These are phyloP conservation scores for Fonsecaea pedrosoi DNA, from an alignment of 2,329 filamentous ascomycete genomes.

Conservation along the genomic window DNA sequence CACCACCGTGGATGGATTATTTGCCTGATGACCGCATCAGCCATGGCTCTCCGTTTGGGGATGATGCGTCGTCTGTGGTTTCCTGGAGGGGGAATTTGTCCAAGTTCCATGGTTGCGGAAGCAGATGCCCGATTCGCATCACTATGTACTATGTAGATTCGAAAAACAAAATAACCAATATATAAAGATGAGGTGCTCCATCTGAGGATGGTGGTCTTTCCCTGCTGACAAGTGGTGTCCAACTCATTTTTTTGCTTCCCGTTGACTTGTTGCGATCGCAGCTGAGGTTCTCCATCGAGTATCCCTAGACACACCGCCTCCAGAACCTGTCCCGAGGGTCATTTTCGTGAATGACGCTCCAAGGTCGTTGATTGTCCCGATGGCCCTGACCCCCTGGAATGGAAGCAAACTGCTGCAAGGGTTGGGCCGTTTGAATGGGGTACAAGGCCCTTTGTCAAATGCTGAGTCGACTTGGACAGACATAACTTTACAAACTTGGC, in stretches of 20 bases:
- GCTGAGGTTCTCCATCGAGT: not conserved
- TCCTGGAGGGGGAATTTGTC: not conserved
- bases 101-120: not conserved
- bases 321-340: not conserved
- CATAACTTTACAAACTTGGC: slow-evolving; percentile 2
- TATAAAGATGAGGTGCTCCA: not conserved
- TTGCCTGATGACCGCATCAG: slow-evolving; percentile 11
- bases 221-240: not conserved
- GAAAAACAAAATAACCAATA: not conserved
- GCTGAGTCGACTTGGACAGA: not conserved
- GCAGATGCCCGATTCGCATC: not conserved
- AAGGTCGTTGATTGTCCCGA: not conserved
- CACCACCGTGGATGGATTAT: not conserved
- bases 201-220: not conserved
- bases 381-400: not conserved
- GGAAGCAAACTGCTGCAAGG: not conserved
- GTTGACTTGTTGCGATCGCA: not conserved
- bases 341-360: not conserved
- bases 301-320: not conserved
- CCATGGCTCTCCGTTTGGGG: not conserved
- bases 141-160: not conserved
- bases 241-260: not conserved
- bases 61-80: not conserved
- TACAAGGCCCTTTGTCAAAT: slow-evolving; percentile 9
- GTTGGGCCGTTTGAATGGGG: not conserved